Conservation (phyloP, 1,284 basidiomycete species). For the Polyporus tsugae region DNA sequence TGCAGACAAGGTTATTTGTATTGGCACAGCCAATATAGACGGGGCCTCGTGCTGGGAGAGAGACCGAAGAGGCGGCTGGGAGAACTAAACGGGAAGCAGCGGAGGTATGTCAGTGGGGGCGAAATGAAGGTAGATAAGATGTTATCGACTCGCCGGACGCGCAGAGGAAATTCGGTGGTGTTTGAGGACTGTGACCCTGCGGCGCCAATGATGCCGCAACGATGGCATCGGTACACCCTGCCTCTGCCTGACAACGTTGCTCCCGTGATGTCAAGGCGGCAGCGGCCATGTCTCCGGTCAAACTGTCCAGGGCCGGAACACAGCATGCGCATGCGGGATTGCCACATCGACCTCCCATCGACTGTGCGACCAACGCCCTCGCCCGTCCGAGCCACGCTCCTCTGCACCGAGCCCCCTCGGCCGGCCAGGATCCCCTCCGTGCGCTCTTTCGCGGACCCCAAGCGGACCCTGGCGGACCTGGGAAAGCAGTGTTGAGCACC, state of each 20-base stretch:
- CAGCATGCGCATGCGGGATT: conserved; percentile 22
- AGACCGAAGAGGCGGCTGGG: conserved; percentile 25
- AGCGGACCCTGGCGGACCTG: conserved; percentile 26
- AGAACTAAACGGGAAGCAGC: conserved; percentile 10
- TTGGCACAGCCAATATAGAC: conserved; percentile 32
- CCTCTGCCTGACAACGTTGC: conserved; percentile 41
- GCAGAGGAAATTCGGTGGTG: conserved; percentile 11
- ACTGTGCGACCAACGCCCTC: neutral
- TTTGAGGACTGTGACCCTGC: conserved; percentile 26
- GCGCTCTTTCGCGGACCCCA: conserved; percentile 19
- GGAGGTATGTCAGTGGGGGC: conserved; percentile 27
- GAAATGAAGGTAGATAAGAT: conserved; percentile 40
- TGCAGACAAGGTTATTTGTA: conserved; percentile 38
- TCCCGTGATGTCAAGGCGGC: conserved; percentile 35
- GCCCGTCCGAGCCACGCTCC: neutral
- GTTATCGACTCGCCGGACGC: conserved; percentile 38
- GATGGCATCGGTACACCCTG: conserved; percentile 39
- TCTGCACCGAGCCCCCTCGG: neutral
- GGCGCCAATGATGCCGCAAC: conserved; percentile 39
- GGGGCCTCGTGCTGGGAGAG: conserved; percentile 35
- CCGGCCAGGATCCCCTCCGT: neutral
- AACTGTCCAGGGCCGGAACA: conserved; percentile 32
- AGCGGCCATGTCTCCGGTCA: conserved; percentile 28
- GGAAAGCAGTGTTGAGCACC: conserved; percentile 13
- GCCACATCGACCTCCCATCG: conserved; percentile 8